Evolutionary conservation across 2,329 filamentous ascomycete species (phyloP).

Genomic region (Westerdykella ornata): DNA sequence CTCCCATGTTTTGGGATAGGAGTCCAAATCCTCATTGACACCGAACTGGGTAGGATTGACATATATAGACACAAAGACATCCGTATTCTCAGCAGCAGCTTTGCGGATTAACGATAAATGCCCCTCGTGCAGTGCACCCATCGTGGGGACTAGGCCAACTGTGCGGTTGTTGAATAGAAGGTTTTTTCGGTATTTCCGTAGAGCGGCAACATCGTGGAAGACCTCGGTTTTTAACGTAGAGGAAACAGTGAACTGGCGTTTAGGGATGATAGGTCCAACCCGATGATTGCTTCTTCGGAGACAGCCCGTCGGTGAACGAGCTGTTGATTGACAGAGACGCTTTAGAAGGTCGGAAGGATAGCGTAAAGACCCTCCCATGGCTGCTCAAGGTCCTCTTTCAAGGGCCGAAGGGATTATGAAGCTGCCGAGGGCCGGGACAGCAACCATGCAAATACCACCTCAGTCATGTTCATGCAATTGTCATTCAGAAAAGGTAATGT

Average conservation of each 20-base stretch:
- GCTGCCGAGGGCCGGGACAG: no score
- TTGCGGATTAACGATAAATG: constrained; percentile 79
- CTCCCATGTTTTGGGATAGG: constrained; percentile 87
- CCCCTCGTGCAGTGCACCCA: constrained; percentile 93
- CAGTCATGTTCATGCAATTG: no score
- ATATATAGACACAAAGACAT: constrained; percentile 86
- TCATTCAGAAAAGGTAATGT: background rate
- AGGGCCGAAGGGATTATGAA: no score
- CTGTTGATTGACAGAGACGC: no score
- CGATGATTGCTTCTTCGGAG: no score
- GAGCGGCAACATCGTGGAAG: constrained; percentile 65
- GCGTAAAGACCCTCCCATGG: no score
- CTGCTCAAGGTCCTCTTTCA: no score
- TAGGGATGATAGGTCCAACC: no score
- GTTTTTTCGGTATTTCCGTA: constrained; percentile 63
- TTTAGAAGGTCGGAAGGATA: no score
- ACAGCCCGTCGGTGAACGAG: no score
- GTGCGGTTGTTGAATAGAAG: constrained; percentile 61
- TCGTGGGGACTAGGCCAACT: constrained; percentile 87
- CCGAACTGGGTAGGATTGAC: constrained; percentile 98
- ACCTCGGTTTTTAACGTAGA: constrained; percentile 50
- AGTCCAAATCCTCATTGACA: constrained; percentile 74
- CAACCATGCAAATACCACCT: no score
- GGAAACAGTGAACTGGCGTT: constrained; percentile 10
- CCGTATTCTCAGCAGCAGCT: constrained; percentile 75